phyloP scores from a whole-genome alignment of 176 grass and related monocot species.

The Coix lacrymajobi region DNA sequence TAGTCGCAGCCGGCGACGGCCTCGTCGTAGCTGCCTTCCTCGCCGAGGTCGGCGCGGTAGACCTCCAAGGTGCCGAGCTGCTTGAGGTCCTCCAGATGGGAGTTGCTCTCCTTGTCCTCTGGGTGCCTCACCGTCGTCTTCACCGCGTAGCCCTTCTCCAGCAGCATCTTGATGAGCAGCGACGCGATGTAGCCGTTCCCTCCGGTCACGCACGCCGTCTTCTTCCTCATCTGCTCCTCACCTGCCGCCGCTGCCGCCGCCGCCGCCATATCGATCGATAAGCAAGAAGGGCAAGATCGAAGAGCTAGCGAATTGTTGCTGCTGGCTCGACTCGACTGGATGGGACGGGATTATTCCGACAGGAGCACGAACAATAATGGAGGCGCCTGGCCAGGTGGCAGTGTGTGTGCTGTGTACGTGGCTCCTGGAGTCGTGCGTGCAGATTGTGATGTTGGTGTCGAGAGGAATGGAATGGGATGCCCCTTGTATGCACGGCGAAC shows the following conservation, averaged over 20 bases:
- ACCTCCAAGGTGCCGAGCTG: slow-evolving; percentile 37
- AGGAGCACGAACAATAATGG: too few species aligned
- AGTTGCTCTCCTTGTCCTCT: background rate
- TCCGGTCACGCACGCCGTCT: slow-evolving; percentile 5
- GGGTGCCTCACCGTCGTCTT: slow-evolving; percentile 5
- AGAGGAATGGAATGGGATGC: too few species aligned
- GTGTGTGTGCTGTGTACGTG: too few species aligned
- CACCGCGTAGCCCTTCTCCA: background rate
- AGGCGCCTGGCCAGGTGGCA: too few species aligned
- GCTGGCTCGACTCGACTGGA: background rate
- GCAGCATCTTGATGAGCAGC: slow-evolving; percentile 6
- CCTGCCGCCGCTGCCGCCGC: background rate
- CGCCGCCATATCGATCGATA: background rate
- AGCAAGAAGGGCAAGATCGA: too few species aligned
- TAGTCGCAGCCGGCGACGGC: slow-evolving; percentile 51
- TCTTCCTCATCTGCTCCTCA: background rate
- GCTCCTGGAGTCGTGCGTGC: too few species aligned
- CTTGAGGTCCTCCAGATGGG: slow-evolving; percentile 32
- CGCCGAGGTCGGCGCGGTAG: slow-evolving; percentile 35
- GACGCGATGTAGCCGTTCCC: slow-evolving; percentile 17
- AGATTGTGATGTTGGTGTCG: too few species aligned
- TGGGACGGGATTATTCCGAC: too few species aligned
- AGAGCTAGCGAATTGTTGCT: too few species aligned
- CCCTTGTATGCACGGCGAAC: too few species aligned
- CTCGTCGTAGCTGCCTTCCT: slow-evolving; percentile 61